Evolutionary conservation across 495 filamentous ascomycete species (phyloP).

Genomic region (Daldinia concentrica): DNA sequence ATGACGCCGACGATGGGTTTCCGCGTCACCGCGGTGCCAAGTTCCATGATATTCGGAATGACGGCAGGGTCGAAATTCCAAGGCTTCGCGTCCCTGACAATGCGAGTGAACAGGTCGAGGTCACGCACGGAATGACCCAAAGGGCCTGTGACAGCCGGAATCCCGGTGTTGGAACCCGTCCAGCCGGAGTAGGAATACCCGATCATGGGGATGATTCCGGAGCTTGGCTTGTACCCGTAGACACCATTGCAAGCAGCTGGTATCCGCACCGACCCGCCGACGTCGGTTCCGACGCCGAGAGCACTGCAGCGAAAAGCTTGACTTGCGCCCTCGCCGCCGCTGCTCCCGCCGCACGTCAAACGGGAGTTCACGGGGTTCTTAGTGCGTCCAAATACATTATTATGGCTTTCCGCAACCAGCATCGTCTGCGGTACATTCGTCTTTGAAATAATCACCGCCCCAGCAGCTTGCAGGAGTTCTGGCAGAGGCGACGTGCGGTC

Average conservation of each 20-base stretch:
- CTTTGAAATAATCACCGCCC: constrained; percentile 62
- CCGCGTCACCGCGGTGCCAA: not conserved
- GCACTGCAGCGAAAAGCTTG: constrained; percentile 55
- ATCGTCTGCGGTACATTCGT: constrained; percentile 67
- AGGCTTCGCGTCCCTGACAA: constrained; percentile 39
- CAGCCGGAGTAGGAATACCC: constrained; percentile 42
- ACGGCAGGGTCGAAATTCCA: constrained; percentile 45
- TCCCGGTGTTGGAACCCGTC: constrained; percentile 44
- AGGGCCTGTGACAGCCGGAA: constrained; percentile 43
- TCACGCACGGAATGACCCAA: constrained; percentile 43
- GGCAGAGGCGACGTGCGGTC: constrained; percentile 46
- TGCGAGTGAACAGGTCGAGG: constrained; percentile 36
- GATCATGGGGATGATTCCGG: constrained; percentile 62
- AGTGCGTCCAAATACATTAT: constrained; percentile 71
- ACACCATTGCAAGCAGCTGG: constrained; percentile 67
- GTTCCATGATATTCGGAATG: constrained; percentile 38
- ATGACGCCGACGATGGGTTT: constrained; percentile 57
- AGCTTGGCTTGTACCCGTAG: constrained; percentile 67
- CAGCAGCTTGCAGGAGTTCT: constrained; percentile 54
- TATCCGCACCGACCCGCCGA: constrained; percentile 72
- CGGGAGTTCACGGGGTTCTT: constrained; percentile 68
- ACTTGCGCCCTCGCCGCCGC: constrained; percentile 68
- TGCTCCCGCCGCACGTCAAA: constrained; percentile 68
- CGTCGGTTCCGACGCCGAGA: constrained; percentile 68
- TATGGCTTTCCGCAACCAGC: constrained; percentile 62